These are phyloP conservation scores for Xylariaceae sp. DNA, from an alignment of 2,329 filamentous ascomycete genomes.

Conservation along the genomic window DNA sequence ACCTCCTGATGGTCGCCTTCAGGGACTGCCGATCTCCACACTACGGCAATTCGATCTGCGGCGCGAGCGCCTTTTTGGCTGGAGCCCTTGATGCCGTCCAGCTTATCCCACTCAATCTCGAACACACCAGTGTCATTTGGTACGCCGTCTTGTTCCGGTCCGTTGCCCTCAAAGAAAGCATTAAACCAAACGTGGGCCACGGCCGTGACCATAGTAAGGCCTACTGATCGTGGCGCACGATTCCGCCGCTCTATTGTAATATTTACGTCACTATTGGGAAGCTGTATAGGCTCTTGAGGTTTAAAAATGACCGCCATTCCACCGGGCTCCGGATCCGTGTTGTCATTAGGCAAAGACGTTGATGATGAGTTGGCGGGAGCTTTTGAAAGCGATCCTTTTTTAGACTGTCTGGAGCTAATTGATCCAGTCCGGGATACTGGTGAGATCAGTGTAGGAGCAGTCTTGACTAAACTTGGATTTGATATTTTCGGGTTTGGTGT, in stretches of 20 bases:
- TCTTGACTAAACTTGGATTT: conserved; percentile 18
- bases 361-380: conserved; percentile 27
- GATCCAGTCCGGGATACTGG: conserved; percentile 24
- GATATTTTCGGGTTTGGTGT: conserved; percentile 18
- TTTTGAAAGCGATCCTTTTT: conserved; percentile 1
- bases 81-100: conserved; percentile 96
- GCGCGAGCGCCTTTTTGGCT: conserved; percentile 80
- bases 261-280: conserved; percentile 86
- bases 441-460: conserved; percentile 31
- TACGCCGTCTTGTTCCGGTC: conserved; percentile 69
- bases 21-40: conserved; percentile 68
- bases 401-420: conserved; percentile 6
- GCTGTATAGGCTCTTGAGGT: conserved; percentile 68
- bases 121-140: conserved; percentile 71
- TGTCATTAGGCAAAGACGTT: conserved; percentile 25
- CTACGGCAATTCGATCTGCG: conserved; percentile 81
- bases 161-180: conserved; percentile 84
- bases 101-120: conserved; percentile 64
- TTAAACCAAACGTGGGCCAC: conserved; percentile 99
- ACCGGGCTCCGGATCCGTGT: conserved; percentile 57
- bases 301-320: conserved; percentile 80
- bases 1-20: conserved; percentile 31
- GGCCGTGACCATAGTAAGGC: conserved; percentile 87
- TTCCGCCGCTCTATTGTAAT: conserved; percentile 88
- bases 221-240: conserved; percentile 75